phyloP scores from a whole-genome alignment of 164 flowering plant species.

The Saururus chinensis region DNA sequence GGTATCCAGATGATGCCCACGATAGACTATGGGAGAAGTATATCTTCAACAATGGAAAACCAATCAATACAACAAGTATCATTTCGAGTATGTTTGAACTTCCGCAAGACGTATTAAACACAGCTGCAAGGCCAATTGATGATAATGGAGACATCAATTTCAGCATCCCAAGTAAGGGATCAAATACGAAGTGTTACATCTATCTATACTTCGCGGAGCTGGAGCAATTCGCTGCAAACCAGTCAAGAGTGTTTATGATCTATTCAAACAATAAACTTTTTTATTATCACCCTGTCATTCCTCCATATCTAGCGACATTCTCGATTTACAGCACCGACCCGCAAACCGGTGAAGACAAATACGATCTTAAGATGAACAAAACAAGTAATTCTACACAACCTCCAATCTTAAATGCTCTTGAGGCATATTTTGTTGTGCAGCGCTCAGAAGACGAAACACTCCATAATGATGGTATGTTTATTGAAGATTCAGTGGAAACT shows the following conservation, averaged over 20 bases:
- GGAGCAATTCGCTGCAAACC: conserved; percentile 6
- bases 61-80: neutral
- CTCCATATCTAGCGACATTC: neutral
- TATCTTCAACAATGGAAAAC: neutral
- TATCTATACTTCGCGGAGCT: conserved; percentile 33
- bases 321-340: conserved; percentile 4
- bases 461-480: too few relatives aligned
- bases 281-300: conserved; percentile 1
- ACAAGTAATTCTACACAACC: conserved; percentile 22
- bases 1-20: neutral
- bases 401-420: conserved; percentile 40
- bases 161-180: neutral
- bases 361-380: conserved; percentile 6
- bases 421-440: conserved; percentile 14
- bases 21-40: neutral
- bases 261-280: conserved; percentile 5
- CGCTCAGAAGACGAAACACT: neutral
- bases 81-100: neutral
- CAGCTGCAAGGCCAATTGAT: neutral
- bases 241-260: conserved; percentile 21
- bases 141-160: neutral
- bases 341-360: neutral
- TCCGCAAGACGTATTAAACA: neutral
- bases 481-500: too few relatives aligned
- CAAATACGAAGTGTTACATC: conserved; percentile 5